These are phyloP conservation scores for Monilinia aucupariae DNA, from an alignment of 2,329 filamentous ascomycete genomes.

Conservation along the genomic window DNA sequence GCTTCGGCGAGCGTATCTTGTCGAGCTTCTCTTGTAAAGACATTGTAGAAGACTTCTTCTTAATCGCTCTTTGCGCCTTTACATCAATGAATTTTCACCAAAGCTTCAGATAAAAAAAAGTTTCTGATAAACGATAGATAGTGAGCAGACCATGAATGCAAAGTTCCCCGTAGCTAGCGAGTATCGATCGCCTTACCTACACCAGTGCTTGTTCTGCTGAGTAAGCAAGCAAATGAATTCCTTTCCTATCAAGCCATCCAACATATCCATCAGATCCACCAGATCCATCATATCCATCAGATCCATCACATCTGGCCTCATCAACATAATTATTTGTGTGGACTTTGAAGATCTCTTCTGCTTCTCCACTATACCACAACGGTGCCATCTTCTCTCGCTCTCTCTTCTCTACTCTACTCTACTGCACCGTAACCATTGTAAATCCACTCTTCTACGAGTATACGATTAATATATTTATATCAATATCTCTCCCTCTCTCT, in stretches of 20 bases:
- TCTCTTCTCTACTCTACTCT: no score
- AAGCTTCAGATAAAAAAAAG: conserved; percentile 19
- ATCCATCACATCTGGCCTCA: no score
- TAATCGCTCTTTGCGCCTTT: conserved; percentile 30
- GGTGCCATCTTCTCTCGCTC: no score
- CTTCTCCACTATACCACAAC: no score
- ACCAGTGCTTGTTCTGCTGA: background rate
- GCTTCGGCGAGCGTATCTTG: conserved; percentile 94
- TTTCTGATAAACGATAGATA: conserved; percentile 21
- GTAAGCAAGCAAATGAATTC: background rate
- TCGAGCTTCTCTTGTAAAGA: conserved; percentile 86
- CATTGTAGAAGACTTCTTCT: conserved; percentile 38
- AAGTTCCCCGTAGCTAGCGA: conserved; percentile 16
- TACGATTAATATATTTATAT: no score
- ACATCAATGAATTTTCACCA: conserved; percentile 18
- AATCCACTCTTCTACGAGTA: no score
- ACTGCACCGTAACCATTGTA: background rate
- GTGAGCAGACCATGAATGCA: conserved; percentile 19
- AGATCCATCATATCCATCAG: no score
- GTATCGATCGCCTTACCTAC: no score
- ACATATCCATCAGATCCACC: no score
- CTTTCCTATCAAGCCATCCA: no score
- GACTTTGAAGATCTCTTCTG: no score
- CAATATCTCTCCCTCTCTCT: background rate
- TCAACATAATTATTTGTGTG: background rate